phyloP scores from a whole-genome alignment of 495 filamentous ascomycete genomes.

The Xylaria venustula region DNA sequence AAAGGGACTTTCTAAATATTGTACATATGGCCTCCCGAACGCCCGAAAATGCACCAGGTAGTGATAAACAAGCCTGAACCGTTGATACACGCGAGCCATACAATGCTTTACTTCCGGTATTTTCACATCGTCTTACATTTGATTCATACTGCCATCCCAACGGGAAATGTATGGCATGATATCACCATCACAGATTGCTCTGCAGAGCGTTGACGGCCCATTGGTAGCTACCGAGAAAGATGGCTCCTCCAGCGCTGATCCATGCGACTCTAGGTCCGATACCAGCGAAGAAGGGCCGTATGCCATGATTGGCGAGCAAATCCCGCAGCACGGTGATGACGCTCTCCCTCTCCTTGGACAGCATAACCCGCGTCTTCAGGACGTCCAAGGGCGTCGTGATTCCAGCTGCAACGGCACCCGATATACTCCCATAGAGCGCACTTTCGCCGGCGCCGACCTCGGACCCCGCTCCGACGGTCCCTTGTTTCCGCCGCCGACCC shows the following conservation, averaged over 20 bases:
- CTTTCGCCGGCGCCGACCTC: conserved; percentile 73
- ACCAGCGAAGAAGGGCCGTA: conserved; percentile 79
- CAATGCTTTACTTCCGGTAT: neutral
- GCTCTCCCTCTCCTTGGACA: conserved; percentile 61
- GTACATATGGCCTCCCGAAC: conserved; percentile 10
- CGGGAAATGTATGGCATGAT: too few relatives aligned
- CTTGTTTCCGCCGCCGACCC: conserved; percentile 35
- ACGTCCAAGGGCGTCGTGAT: conserved; percentile 94
- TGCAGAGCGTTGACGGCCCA: conserved; percentile 76
- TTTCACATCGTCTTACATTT: neutral
- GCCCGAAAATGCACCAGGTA: conserved; percentile 10
- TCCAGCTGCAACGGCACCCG: conserved; percentile 83
- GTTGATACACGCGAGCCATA: conserved; percentile 16
- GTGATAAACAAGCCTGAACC: neutral
- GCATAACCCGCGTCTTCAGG: conserved; percentile 94
- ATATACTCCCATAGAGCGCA: conserved; percentile 78
- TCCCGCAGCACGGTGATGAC: conserved; percentile 58
- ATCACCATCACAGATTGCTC: conserved; percentile 26
- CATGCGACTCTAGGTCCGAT: conserved; percentile 87
- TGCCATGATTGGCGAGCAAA: conserved; percentile 69
- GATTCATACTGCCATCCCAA: conserved; percentile 5
- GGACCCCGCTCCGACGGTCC: conserved; percentile 50
- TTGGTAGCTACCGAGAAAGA: conserved; percentile 96
- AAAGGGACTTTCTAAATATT: conserved; percentile 7
- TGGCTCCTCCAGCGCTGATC: conserved; percentile 90